Conservation (phyloP, 805 yeast species). For the Cyberlindnera japonica region DNA sequence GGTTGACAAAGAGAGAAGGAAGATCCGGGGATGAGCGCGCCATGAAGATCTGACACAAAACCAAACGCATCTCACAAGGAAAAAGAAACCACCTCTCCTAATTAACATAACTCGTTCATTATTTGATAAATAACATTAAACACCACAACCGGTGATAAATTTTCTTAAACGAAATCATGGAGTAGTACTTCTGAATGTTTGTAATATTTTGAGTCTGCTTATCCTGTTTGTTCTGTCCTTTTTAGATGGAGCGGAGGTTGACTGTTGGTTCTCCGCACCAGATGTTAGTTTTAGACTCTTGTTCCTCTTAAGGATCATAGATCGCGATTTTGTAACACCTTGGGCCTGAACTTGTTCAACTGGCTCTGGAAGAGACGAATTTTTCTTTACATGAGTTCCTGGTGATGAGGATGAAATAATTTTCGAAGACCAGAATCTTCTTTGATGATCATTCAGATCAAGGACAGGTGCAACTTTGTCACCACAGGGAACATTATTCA, state of each 20-base stretch:
- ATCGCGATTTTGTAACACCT: constrained; percentile 1
- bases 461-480: constrained; percentile 31
- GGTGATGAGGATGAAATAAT: constrained; percentile 24
- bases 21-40: neutral
- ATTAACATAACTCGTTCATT: no score
- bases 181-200: constrained; percentile 6
- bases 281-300: neutral
- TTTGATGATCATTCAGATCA: constrained; percentile 44
- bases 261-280: neutral
- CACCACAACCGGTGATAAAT: no score
- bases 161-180: no score
- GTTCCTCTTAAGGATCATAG: constrained; percentile 7
- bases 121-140: no score
- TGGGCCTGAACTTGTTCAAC: neutral
- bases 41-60: constrained; percentile 7
- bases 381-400: neutral
- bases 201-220: constrained; percentile 12
- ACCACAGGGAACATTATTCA: constrained; percentile 54
- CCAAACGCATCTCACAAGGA: neutral
- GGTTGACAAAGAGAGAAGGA: neutral
- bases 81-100: neutral
- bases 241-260: neutral
- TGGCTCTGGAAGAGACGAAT: neutral
- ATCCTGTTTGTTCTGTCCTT: constrained; percentile 10
- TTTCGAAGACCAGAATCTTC: constrained; percentile 49